Base-by-base conservation (phyloP, 139 green algal genomes). In the Mesotaenium endlicherianum region DNA sequence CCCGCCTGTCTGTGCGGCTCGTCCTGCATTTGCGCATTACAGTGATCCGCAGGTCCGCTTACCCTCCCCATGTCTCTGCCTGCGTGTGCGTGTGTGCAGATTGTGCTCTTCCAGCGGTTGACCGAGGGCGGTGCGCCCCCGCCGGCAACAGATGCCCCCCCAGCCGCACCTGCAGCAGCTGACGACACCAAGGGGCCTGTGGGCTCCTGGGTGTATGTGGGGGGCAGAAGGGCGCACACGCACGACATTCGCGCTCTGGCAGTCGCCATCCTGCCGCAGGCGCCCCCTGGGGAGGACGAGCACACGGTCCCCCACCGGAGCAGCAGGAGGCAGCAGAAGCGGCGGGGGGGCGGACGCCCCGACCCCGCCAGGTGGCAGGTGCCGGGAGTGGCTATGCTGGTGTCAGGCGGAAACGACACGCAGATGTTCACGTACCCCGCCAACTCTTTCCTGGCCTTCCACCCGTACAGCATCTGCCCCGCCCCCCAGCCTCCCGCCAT, bases 171-270 rank as follows among this genome's bases (percentile, higher is more conserved):
- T 69, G 34, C 16, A 6, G 11, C 42, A 4, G 72, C 41, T 70
- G 72, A 20, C 5, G 72, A 6, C 3, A 36, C 72, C 3, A 8
- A n/a, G 42, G 80, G 42, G 31, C 11, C 38, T 0, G 16, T 41
- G 20, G 50, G 55, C 5, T 5, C 58, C 30, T 98, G 95, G 94
- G 89, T 88, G 11, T 95, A 93, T 87, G 79, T 94, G 2, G 88
- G 92, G 40, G 88, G 88, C 71, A 94, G 95, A 87, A 87, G 92
- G 2, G 90, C 94, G 0, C 95, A 98, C 92, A 93, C 90, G 0
- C 94, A 97, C 86, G 95, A 98, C 75, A 93, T 97, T 70, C 88
- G 93, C 3, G 88, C 92, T 17, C 77, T 97, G 80, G 88, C 80
- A 0, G 80, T 95, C 50, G 77, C 60, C 8, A 3, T 70, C n/a